Base-by-base conservation (phyloP, 192 early-diverging fungal genomes). In the Coemansia sp. region DNA sequence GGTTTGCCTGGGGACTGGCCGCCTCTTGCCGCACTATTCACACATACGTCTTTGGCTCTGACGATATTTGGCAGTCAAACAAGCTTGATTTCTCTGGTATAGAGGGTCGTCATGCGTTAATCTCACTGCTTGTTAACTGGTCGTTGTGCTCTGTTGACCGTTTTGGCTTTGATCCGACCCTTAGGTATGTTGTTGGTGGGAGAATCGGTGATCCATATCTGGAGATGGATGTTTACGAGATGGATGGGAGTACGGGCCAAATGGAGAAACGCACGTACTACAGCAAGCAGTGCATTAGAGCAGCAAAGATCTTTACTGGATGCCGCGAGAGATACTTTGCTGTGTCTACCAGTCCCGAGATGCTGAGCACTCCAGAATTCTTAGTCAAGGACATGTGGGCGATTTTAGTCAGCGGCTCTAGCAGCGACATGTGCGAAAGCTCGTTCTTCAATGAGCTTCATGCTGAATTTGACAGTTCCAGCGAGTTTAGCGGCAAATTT, bases 1-100 rank as follows among this genome's bases (percentile, higher is more conserved):
- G 64, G 19, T 73, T 51, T 29, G 53, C 61, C 10, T 67, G 71
- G 71, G 71, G 64, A n/a, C 44, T 45, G 44, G 17, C 44, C n/a
- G 44, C 17, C 14, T 0, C 37, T 67, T 12, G 44, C 46, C 6
- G 10, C 61, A n/a, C 37, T 2, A 23, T 61, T n/a, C 27, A 51
- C 14, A 38, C 31, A 14, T 46, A 23, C 5, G 21, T 70, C 17
- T 23, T 70, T 10, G n/a, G 44, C 3, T 53, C 29, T 4, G 62
- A 55, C 41, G n/a, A 6, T 0, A 39, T 51, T 10, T 19, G 41
- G 1, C 25, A n/a, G 27, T 60, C 70, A 3, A 31, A 32, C 4
- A 15, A 23, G 4, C 45, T 39, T 11, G 57, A 45, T 27, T 27
- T 66, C 5, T n/a, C 31, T 0, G 39, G 10, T 2, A 0, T 15